A percentile compares a stretch with the other conserved stretches of the same genome.
Evolutionary conservation across 148 eudicot species (phyloP).

Genomic region (Fallopia convolvulus): DNA sequence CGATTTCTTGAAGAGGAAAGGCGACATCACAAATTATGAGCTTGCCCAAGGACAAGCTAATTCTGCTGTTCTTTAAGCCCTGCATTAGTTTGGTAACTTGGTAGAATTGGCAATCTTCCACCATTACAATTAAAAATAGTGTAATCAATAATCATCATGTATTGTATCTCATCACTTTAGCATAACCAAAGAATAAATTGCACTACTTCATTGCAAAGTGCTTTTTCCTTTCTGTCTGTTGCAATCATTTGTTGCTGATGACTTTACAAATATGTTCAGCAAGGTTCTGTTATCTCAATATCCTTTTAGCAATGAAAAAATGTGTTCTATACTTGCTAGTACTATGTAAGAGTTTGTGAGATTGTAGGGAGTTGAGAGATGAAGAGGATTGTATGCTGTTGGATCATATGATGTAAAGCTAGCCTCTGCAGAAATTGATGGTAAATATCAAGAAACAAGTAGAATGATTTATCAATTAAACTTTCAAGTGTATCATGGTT

Average conservation of each 20-base stretch:
- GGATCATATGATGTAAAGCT: no score
- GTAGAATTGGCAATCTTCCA: not conserved
- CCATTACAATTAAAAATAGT: not conserved
- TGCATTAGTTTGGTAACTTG: not conserved
- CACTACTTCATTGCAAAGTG: not conserved
- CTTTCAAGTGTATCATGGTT: no score
- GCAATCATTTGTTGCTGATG: not conserved
- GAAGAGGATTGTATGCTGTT: no score
- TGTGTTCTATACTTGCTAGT: no score
- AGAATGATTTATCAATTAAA: no score
- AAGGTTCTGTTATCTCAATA: no score
- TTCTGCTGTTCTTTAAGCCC: not conserved
- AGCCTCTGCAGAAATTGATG: no score
- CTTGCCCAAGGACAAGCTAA: not conserved
- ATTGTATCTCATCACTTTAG: not conserved
- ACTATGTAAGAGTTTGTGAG: no score
- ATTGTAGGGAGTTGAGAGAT: no score
- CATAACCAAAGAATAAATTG: not conserved
- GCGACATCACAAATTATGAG: not conserved
- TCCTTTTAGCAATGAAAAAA: no score
- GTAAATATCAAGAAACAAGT: no score
- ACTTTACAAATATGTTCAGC: not conserved
- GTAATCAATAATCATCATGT: not conserved
- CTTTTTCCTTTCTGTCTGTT: not conserved
- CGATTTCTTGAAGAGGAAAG: conserved; percentile 35